phyloP scores from a whole-genome alignment of 139 green algal species.

The Chlamydomonas eustigma region DNA sequence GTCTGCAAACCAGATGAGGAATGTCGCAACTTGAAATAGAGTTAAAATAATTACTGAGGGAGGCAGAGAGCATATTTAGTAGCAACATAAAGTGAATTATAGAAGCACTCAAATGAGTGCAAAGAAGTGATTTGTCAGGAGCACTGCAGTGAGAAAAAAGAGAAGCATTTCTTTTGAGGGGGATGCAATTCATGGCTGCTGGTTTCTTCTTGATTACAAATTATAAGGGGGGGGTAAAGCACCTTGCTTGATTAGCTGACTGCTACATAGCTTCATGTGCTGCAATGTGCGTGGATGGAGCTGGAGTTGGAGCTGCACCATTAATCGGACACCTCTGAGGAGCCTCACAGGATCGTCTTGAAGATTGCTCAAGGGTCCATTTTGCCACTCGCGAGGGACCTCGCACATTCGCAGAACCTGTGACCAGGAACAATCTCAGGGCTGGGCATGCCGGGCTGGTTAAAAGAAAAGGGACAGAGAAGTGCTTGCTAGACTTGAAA shows the following conservation, averaged over 20 bases:
- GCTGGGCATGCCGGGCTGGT: background rate
- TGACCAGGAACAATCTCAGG: background rate
- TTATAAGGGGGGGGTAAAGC: background rate
- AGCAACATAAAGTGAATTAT: too few relatives aligned
- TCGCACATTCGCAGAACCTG: background rate
- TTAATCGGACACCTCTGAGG: background rate
- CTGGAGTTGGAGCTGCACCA: background rate
- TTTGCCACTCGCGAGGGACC: background rate
- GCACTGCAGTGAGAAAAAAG: too few relatives aligned
- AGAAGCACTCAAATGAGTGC: too few relatives aligned
- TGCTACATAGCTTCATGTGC: background rate
- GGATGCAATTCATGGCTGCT: background rate
- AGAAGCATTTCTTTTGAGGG: background rate
- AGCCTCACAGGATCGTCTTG: background rate
- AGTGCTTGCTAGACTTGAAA: too few relatives aligned
- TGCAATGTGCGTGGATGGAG: background rate
- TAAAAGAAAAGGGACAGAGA: background rate
- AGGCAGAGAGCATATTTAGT: too few relatives aligned
- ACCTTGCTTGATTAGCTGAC: background rate
- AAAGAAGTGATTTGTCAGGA: too few relatives aligned
- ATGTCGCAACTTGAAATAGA: too few relatives aligned
- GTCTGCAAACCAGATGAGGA: too few relatives aligned
- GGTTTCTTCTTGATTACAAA: background rate
- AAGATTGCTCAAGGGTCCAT: background rate
- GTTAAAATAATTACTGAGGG: too few relatives aligned